These are phyloP conservation scores for Paracorniculantispora psalliotae DNA, from an alignment of 2,329 filamentous ascomycete species.

Conservation along the genomic window DNA sequence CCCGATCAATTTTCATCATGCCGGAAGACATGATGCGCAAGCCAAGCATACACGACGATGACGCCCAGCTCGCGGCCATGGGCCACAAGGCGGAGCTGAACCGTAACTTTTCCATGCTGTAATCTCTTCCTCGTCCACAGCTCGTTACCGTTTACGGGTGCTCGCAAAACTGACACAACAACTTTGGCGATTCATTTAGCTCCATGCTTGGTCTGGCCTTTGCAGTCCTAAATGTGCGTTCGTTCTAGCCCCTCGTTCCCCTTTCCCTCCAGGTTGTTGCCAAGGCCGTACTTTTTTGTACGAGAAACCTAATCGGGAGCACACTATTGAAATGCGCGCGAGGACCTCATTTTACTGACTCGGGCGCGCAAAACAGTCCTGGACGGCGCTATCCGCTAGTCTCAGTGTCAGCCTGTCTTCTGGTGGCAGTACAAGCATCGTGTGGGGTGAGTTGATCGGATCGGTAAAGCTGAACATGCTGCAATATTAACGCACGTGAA, in stretches of 20 bases:
- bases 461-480: background rate
- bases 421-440: constrained; percentile 61
- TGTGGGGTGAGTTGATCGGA: constrained; percentile 54
- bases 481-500: background rate
- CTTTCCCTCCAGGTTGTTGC: too few species aligned
- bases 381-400: constrained; percentile 42
- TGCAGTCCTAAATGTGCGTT: constrained; percentile 38
- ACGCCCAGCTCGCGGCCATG: constrained; percentile 23
- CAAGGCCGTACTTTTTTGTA: background rate
- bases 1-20: background rate
- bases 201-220: constrained; percentile 41
- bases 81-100: constrained; percentile 22
- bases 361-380: constrained; percentile 24
- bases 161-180: constrained; percentile 1
- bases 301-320: background rate
- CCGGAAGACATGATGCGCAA: constrained; percentile 16
- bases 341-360: background rate
- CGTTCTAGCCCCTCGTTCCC: background rate
- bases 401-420: constrained; percentile 53
- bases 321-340: background rate
- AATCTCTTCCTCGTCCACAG: background rate
- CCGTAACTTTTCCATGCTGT: constrained; percentile 24
- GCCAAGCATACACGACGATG: constrained; percentile 17
- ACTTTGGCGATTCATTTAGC: background rate
- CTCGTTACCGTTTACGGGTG: background rate